Evolutionary conservation across 148 eudicot genomes (phyloP).

Genomic region (Nepenthes mirabilis): DNA sequence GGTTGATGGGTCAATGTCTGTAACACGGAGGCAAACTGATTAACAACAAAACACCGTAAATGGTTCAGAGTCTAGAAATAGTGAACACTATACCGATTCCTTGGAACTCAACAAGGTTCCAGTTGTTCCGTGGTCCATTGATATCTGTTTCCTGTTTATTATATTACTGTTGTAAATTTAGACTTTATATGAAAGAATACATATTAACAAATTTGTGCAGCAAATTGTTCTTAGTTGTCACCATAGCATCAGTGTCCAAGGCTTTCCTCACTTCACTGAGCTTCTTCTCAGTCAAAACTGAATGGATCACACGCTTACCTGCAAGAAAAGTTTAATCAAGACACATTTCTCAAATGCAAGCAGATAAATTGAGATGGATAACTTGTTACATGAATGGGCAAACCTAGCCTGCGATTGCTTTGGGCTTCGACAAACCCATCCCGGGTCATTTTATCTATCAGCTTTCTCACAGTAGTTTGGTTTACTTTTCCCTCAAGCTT

Average conservation of each 20-base stretch:
- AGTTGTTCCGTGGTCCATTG: slow-evolving; percentile 22
- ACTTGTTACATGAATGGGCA: not conserved
- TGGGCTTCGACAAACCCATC: slow-evolving; percentile 77
- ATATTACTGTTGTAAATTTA: not conserved
- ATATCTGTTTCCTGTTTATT: slow-evolving; percentile 50
- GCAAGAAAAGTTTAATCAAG: slow-evolving; percentile 3
- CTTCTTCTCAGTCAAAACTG: slow-evolving; percentile 61
- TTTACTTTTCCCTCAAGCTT: slow-evolving; percentile 72
- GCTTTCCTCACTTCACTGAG: slow-evolving; percentile 63
- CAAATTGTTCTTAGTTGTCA: slow-evolving; percentile 7
- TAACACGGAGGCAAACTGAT: slow-evolving; percentile 3
- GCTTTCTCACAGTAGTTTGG: slow-evolving; percentile 51
- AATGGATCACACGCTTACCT: slow-evolving; percentile 94
- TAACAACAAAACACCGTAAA: not conserved
- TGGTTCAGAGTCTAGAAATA: not conserved
- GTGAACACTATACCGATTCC: slow-evolving; percentile 24
- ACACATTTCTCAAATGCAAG: not conserved
- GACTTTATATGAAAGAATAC: no score
- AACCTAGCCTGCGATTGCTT: slow-evolving; percentile 75
- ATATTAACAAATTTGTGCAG: not conserved
- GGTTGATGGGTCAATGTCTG: slow-evolving; percentile 66
- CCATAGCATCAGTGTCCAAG: slow-evolving; percentile 54
- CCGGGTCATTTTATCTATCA: slow-evolving; percentile 68
- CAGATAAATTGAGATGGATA: not conserved
- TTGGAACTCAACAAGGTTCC: slow-evolving; percentile 21